A percentile compares a stretch with the other conserved stretches of the same genome.
Conservation (phyloP, 73 alveolate species). For the Paramecium sonneborni region DNA sequence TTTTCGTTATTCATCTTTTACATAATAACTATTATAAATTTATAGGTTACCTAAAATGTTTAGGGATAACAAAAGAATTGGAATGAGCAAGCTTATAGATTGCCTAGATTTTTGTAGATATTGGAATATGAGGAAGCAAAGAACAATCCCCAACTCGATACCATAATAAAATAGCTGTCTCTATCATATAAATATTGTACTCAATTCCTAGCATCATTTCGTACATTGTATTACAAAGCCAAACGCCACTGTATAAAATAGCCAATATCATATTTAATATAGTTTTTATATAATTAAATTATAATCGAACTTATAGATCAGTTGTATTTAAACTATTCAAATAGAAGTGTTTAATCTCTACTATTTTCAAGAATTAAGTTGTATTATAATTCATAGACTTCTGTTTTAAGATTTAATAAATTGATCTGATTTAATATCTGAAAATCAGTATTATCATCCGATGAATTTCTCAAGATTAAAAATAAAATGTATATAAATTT, state of each 20-base stretch:
- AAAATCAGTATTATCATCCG: too few relatives aligned
- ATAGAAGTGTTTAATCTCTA: not conserved
- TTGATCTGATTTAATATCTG: too few relatives aligned
- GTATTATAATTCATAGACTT: too few relatives aligned
- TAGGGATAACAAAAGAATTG: not conserved
- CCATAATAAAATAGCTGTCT: slow-evolving; percentile 1
- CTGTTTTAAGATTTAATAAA: too few relatives aligned
- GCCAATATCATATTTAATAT: not conserved
- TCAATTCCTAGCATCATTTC: not conserved
- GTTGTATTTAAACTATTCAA: not conserved
- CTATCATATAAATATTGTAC: not conserved
- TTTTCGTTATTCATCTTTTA: not conserved
- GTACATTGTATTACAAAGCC: not conserved
- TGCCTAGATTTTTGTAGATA: not conserved
- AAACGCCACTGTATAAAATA: slow-evolving; percentile 1
- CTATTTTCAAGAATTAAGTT: too few relatives aligned
- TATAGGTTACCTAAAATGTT: not conserved
- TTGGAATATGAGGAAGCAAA: not conserved
- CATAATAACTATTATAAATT: not conserved
- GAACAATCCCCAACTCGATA: not conserved
- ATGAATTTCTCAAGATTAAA: too few relatives aligned
- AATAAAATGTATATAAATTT: too few relatives aligned
- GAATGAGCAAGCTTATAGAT: not conserved
- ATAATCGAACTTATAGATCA: not conserved
- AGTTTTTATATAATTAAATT: not conserved